Conservation (phyloP, 345 rosid genomes). For the Acer yangbiense region DNA sequence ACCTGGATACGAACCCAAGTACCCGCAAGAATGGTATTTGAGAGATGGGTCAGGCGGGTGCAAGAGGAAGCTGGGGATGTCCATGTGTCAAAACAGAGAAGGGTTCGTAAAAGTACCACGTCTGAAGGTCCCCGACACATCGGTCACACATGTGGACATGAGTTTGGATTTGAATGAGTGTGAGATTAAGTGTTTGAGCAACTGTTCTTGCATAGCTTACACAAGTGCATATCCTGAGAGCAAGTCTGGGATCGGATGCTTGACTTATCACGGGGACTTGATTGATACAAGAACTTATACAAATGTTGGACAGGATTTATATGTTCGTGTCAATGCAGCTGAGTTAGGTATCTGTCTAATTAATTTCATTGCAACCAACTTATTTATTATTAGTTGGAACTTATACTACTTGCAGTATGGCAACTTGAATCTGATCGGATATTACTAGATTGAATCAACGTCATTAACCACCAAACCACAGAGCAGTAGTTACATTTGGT, state of each 20-base stretch:
- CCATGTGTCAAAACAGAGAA: conserved; percentile 40
- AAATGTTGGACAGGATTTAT: conserved; percentile 50
- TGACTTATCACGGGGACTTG: conserved; percentile 50
- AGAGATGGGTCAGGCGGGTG: conserved; percentile 60
- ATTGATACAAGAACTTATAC: conserved; percentile 41
- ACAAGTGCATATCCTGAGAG: conserved; percentile 40
- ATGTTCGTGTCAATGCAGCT: conserved; percentile 45
- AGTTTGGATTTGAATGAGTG: conserved; percentile 46
- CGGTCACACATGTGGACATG: conserved; percentile 35
- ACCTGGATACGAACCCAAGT: conserved; percentile 68
- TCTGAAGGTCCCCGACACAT: conserved; percentile 58
- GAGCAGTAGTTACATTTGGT: too few relatives aligned
- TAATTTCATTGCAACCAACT: background rate
- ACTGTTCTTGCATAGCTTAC: conserved; percentile 61
- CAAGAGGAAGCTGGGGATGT: conserved; percentile 27
- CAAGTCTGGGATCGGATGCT: conserved; percentile 47
- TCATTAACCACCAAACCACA: too few relatives aligned
- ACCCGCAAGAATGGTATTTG: conserved; percentile 43
- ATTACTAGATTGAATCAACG: too few relatives aligned
- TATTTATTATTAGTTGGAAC: background rate
- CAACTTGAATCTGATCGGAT: too few relatives aligned
- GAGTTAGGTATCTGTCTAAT: conserved; percentile 44
- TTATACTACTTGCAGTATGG: too few relatives aligned
- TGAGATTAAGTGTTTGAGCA: conserved; percentile 37
- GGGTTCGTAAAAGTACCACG: conserved; percentile 50